Base-by-base conservation (phyloP, 2,329 filamentous ascomycete genomes). In the Fusarium sacchari region DNA sequence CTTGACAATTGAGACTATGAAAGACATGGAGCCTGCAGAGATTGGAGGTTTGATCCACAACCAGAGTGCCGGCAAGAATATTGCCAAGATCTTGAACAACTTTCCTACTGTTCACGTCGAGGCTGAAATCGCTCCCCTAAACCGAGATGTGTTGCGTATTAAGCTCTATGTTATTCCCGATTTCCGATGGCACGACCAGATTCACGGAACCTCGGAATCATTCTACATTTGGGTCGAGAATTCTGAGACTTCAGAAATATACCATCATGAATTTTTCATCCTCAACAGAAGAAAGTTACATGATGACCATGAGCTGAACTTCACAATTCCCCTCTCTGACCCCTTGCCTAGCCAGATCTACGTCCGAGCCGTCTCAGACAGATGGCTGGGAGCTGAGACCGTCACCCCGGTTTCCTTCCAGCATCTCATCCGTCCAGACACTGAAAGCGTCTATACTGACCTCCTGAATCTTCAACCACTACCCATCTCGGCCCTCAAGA, bases 201-300 rank as follows among this genome's bases (percentile, higher is more conserved):
- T 97, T 67, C 95, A 99, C 79, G 97, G 97, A 24, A 94, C 92
- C 6, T 98, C 96, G 0, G 96, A 99, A 79, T 96, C 96, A 8
- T 99, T 97, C 84, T 99, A 97, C 89, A 93, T 99, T 65, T 99
- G 96, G 97, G 96, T 99, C 7, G 96, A 99, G 82, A 97, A 98
- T 80, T 98, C 96, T 0, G 96, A 98, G 77, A 98, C 95, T 0
- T 95, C 94, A 0, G 95, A 98, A 82, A 98, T 99, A 44, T 98
- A 97, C 78, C 96, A 99, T 78, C 94, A 98, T 74, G 96, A 99
- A 81, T 98, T 93, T 82, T 98, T 99, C 83, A 96, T 99, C 64
- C 87, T 99, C 11, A 97, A 91, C 70, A 89, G 95, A 72, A 94
- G 90, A 82, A 98, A 97, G 86, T 87, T 99, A 6, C 90, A 97